Percentiles rank a stretch among this genome's conserved stretches.
Evolutionary conservation across 768 basidiomycete species (phyloP).

Genomic region (Dioszegia aurantiaca): DNA sequence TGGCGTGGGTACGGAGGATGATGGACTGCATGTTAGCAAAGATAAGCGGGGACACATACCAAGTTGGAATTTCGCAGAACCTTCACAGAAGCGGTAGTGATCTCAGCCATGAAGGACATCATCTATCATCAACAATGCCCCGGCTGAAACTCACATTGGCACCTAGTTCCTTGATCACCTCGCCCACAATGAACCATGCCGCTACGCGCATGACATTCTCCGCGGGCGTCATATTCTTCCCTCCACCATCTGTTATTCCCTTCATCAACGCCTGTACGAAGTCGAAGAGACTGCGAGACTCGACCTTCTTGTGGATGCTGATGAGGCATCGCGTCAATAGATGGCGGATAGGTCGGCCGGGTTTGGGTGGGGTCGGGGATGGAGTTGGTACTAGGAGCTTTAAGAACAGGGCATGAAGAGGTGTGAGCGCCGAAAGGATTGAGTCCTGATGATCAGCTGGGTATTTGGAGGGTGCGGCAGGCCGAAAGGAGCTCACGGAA

Average conservation of each 20-base stretch:
- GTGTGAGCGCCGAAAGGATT: conserved; percentile 29
- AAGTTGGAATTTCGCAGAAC: conserved; percentile 66
- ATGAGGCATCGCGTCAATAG: conserved; percentile 74
- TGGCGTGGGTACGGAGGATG: conserved; percentile 75
- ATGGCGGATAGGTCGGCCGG: conserved; percentile 81
- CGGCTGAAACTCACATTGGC: conserved; percentile 63
- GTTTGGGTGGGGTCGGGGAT: conserved; percentile 61
- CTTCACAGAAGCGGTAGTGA: conserved; percentile 65
- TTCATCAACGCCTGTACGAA: conserved; percentile 74
- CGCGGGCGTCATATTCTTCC: conserved; percentile 33
- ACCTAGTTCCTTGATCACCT: conserved; percentile 80
- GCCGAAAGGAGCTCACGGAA: conserved; percentile 15
- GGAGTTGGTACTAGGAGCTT: conserved; percentile 66
- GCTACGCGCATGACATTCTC: conserved; percentile 59
- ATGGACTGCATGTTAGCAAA: conserved; percentile 59
- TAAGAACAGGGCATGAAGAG: conserved; percentile 52
- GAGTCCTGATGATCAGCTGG: conserved; percentile 18
- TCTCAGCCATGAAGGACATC: conserved; percentile 93
- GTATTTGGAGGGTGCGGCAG: background rate
- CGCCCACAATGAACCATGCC: conserved; percentile 80
- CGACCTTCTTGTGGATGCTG: conserved; percentile 70
- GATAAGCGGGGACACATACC: conserved; percentile 56
- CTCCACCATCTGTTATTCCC: conserved; percentile 71
- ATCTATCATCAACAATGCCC: conserved; percentile 58
- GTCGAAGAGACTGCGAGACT: conserved; percentile 82